Evolutionary conservation across 768 basidiomycete species (phyloP).

Genomic region (Fistulinella prunicolor): DNA sequence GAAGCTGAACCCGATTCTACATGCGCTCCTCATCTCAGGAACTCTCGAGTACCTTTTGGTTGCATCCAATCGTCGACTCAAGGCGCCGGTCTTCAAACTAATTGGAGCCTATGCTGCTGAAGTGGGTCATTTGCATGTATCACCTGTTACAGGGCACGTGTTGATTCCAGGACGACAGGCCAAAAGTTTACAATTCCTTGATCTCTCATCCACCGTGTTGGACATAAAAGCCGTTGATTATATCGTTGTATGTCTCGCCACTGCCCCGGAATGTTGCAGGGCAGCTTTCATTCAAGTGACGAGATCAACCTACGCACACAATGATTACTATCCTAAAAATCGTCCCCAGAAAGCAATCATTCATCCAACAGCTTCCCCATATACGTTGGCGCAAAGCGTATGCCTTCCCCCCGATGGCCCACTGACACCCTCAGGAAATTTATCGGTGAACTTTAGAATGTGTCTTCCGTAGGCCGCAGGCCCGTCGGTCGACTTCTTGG

Average conservation of each 20-base stretch:
- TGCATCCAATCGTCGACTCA: constrained; percentile 82
- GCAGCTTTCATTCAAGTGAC: too few relatives aligned
- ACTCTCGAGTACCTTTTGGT: constrained; percentile 83
- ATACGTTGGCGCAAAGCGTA: too few relatives aligned
- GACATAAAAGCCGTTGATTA: constrained; percentile 86
- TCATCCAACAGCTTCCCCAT: too few relatives aligned
- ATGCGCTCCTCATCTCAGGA: constrained; percentile 81
- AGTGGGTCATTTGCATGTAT: constrained; percentile 36
- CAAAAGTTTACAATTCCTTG: constrained; percentile 76
- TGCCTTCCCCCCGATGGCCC: too few relatives aligned
- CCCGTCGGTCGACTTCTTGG: too few relatives aligned
- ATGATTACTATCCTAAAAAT: too few relatives aligned
- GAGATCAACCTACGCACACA: too few relatives aligned
- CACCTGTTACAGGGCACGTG: too few relatives aligned
- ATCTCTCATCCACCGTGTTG: constrained; percentile 80
- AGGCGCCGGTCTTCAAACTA: constrained; percentile 69
- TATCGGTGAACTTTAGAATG: too few relatives aligned
- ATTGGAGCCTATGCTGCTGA: constrained; percentile 76
- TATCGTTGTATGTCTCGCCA: constrained; percentile 66
- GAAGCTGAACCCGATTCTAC: constrained; percentile 86
- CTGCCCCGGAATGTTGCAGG: constrained; percentile 26
- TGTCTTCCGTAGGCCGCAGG: too few relatives aligned
- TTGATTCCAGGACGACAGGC: constrained; percentile 46
- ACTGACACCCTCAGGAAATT: too few relatives aligned
- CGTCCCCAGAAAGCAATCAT: too few relatives aligned